Percentiles rank a stretch among this genome's conserved stretches.
These are phyloP conservation scores for Fusarium redolens DNA, from an alignment of 2,329 filamentous ascomycete species.

Conservation along the genomic window DNA sequence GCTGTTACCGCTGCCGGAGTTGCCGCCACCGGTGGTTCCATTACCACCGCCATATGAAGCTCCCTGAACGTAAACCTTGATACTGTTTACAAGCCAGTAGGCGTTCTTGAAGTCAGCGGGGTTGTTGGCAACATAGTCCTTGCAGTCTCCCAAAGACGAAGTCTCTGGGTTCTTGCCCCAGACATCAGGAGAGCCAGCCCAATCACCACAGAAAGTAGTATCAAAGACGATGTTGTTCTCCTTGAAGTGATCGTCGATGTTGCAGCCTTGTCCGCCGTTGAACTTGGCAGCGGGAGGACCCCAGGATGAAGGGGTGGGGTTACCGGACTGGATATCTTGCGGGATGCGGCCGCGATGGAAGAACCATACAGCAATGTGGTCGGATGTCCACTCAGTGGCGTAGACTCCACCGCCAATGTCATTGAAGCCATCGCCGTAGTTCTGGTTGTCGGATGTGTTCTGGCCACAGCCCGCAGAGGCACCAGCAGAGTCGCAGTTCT, in stretches of 20 bases:
- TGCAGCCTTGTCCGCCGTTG: slow-evolving; percentile 71
- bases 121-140: slow-evolving; percentile 77
- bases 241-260: slow-evolving; percentile 76
- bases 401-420: slow-evolving; percentile 75
- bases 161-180: slow-evolving; percentile 72
- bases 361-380: slow-evolving; percentile 82
- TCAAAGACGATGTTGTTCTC: slow-evolving; percentile 83
- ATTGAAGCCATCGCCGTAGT: slow-evolving; percentile 79
- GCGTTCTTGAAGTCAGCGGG: slow-evolving; percentile 76
- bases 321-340: slow-evolving; percentile 66
- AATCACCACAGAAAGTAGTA: slow-evolving; percentile 88
- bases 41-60: slow-evolving; percentile 2
- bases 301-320: slow-evolving; percentile 76
- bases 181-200: slow-evolving; percentile 73
- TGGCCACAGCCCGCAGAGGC: slow-evolving; percentile 71
- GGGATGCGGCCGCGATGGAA: slow-evolving; percentile 77
- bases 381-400: slow-evolving; percentile 79
- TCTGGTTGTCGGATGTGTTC: slow-evolving; percentile 60
- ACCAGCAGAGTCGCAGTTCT: slow-evolving; percentile 67
- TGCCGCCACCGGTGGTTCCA: slow-evolving; percentile 5
- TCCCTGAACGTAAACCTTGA: slow-evolving; percentile 68
- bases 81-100: slow-evolving; percentile 81
- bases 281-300: slow-evolving; percentile 76
- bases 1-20: background rate
- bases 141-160: slow-evolving; percentile 73